phyloP scores from a whole-genome alignment of 164 flowering plant species.

The Cinnamomum micranthum region DNA sequence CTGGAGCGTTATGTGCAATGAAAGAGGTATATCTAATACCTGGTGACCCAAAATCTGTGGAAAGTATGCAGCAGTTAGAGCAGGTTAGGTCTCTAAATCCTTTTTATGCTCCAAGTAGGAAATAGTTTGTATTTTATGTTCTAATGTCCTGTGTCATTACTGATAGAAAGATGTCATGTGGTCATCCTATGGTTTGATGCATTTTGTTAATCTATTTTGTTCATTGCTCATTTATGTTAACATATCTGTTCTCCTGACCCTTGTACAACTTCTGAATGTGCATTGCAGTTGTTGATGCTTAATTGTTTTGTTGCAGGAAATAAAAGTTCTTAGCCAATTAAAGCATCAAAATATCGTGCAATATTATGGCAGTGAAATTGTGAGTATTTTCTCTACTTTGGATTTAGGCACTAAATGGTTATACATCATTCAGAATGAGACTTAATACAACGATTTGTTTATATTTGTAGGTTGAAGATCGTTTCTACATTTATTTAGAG shows the following conservation, averaged over 20 bases:
- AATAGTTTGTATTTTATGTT: neutral
- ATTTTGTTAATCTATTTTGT: neutral
- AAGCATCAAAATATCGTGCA: conserved; percentile 96
- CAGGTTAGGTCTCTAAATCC: conserved; percentile 47
- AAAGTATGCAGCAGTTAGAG: conserved; percentile 73
- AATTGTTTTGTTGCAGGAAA: conserved; percentile 56
- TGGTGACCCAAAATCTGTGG: conserved; percentile 84
- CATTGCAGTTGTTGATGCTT: neutral
- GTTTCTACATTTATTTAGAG: conserved; percentile 79
- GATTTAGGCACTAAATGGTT: neutral
- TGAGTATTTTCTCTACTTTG: conserved; percentile 30
- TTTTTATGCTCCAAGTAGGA: neutral
- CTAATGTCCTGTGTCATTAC: neutral
- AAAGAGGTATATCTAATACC: conserved; percentile 83
- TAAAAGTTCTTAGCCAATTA: conserved; percentile 77
- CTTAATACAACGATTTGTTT: neutral
- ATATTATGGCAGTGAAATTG: conserved; percentile 96
- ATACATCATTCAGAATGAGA: neutral
- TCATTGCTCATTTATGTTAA: neutral
- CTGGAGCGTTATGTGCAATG: conserved; percentile 97
- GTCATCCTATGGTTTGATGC: neutral
- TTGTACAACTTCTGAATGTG: neutral
- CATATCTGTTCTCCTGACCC: neutral
- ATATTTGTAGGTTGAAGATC: conserved; percentile 62
- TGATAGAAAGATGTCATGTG: neutral